phyloP scores from a whole-genome alignment of 139 green algal genomes.

The Coccomyxa sp. region DNA sequence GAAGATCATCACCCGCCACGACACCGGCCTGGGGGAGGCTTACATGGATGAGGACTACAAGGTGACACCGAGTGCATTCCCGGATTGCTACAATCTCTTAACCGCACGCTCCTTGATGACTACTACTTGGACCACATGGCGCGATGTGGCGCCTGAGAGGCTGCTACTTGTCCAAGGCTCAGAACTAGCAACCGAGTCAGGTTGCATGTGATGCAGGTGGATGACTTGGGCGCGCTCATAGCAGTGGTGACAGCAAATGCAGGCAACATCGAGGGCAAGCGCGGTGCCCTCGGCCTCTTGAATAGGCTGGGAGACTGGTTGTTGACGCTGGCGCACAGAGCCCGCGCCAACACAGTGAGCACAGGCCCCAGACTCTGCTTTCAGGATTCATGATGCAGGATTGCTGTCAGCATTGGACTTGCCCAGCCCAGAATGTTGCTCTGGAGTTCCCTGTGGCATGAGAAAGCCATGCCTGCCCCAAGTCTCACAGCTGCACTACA shows the following conservation, averaged over 20 bases:
- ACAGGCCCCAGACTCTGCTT: not conserved
- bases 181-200: not conserved
- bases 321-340: constrained; percentile 65
- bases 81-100: no score
- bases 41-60: constrained; percentile 86
- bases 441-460: not conserved
- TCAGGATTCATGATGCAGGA: not conserved
- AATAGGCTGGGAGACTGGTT: constrained; percentile 79
- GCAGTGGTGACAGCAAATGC: constrained; percentile 65
- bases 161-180: no score
- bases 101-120: no score
- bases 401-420: not conserved
- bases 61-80: constrained; percentile 10
- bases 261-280: constrained; percentile 33
- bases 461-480: not conserved
- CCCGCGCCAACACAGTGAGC: constrained; percentile 4
- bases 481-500: not conserved
- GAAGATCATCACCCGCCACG: constrained; percentile 67
- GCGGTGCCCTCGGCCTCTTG: constrained; percentile 66
- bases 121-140: not conserved
- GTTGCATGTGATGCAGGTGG: constrained; percentile 37
- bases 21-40: constrained; percentile 86
- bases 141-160: not conserved
- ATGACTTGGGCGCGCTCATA: constrained; percentile 66
- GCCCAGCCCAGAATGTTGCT: not conserved